These are phyloP conservation scores for Trichoderma guizhouense DNA, from an alignment of 2,329 filamentous ascomycete species.

Conservation along the genomic window DNA sequence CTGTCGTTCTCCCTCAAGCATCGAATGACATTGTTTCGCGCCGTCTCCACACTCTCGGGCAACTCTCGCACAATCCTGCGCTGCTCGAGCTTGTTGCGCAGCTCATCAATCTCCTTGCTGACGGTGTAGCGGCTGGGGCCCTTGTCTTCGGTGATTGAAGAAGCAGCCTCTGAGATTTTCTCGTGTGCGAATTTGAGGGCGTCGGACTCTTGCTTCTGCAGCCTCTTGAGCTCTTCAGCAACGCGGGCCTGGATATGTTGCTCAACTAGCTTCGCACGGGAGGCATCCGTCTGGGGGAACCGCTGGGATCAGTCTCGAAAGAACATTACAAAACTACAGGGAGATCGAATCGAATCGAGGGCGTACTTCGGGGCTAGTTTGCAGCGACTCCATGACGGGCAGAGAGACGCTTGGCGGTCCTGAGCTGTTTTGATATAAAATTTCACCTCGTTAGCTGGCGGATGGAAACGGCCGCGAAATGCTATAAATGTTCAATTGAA, in stretches of 20 bases:
- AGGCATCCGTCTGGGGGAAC: slow-evolving; percentile 73
- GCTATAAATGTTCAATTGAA: not conserved
- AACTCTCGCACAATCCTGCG: slow-evolving; percentile 64
- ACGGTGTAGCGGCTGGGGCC: slow-evolving; percentile 46
- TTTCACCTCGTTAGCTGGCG: slow-evolving; percentile 17
- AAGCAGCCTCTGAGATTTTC: slow-evolving; percentile 60
- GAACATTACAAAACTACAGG: not conserved
- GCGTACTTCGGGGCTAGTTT: slow-evolving; percentile 79
- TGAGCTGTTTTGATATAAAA: slow-evolving; percentile 32
- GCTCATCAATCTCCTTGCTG: slow-evolving; percentile 56
- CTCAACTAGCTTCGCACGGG: slow-evolving; percentile 78
- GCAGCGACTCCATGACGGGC: slow-evolving; percentile 76
- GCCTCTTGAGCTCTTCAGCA: slow-evolving; percentile 75
- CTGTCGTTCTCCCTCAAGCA: slow-evolving; percentile 83
- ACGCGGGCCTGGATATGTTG: slow-evolving; percentile 86
- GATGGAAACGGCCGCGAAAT: not conserved
- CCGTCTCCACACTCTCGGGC: slow-evolving; percentile 69
- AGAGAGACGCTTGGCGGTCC: slow-evolving; percentile 64
- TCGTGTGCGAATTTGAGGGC: slow-evolving; percentile 68
- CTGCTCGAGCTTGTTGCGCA: slow-evolving; percentile 58
- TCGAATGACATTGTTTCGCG: slow-evolving; percentile 70
- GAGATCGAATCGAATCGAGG: not conserved
- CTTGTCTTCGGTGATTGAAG: slow-evolving; percentile 46
- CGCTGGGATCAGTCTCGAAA: not conserved
- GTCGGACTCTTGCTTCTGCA: slow-evolving; percentile 67